Evolutionary conservation across 2,329 filamentous ascomycete species (phyloP).

Genomic region (Calonectria hongkongensis): DNA sequence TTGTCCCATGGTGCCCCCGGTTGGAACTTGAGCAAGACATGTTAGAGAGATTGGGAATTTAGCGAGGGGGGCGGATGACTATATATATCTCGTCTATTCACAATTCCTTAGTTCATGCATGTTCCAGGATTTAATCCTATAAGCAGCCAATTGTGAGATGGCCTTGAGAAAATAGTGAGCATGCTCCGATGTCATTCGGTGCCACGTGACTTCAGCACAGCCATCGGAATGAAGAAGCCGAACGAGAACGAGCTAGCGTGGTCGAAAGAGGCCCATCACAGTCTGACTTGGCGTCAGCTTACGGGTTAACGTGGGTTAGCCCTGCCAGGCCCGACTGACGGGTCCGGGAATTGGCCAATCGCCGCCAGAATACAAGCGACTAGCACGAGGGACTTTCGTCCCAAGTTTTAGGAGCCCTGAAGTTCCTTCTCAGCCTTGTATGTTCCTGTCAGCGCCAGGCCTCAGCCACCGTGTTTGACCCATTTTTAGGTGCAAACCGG

Average conservation of each 20-base stretch:
- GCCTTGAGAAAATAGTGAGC: background rate
- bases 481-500: background rate
- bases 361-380: too few relatives aligned
- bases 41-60: background rate
- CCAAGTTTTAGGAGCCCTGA: background rate
- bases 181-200: too few relatives aligned
- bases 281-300: conserved; percentile 11
- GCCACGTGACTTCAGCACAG: too few relatives aligned
- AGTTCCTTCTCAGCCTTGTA: conserved; percentile 6
- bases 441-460: background rate
- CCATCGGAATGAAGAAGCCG: conserved; percentile 4
- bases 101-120: background rate
- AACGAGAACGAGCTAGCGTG: background rate
- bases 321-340: background rate
- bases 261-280: background rate
- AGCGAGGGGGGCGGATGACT: too few relatives aligned
- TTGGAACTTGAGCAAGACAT: conserved; percentile 11
- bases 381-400: background rate
- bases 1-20: background rate
- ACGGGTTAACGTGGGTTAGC: background rate
- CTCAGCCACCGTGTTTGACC: background rate
- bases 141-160: background rate
- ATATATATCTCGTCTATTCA: background rate
- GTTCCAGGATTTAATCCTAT: background rate
- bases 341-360: background rate